Percentiles rank a stretch among this genome's conserved stretches.
Evolutionary conservation across 805 yeast genomes (phyloP).

Genomic region (Yarrowia osloensis): DNA sequence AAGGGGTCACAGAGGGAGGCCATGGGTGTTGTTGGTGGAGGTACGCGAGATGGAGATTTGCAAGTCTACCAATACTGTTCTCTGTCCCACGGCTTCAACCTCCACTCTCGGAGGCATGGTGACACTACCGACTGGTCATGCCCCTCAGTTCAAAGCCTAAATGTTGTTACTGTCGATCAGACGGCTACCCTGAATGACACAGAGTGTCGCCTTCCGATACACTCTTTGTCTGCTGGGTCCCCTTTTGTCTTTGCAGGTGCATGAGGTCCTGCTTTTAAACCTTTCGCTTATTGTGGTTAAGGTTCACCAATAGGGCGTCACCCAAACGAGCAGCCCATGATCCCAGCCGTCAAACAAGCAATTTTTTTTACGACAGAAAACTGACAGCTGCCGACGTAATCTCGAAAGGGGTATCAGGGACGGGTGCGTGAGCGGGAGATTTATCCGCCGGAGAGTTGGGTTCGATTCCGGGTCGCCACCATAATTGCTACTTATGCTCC

Average conservation of each 20-base stretch:
- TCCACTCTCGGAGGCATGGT: too few relatives aligned
- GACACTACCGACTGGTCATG: too few relatives aligned
- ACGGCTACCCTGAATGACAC: conserved; percentile 17
- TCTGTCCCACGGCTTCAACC: too few relatives aligned
- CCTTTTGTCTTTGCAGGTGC: not conserved
- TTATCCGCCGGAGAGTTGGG: too few relatives aligned
- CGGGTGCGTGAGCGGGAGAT: too few relatives aligned
- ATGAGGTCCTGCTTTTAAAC: not conserved
- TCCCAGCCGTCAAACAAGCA: not conserved
- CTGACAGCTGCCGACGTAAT: not conserved
- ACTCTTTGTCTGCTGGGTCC: not conserved
- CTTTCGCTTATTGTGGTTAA: not conserved
- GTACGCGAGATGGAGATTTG: not conserved
- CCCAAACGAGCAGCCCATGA: not conserved
- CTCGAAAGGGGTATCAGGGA: not conserved
- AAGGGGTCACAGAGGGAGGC: too few relatives aligned
- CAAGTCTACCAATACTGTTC: too few relatives aligned
- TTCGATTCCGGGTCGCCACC: too few relatives aligned
- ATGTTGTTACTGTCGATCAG: not conserved
- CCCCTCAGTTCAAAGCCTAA: not conserved
- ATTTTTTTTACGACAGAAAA: not conserved
- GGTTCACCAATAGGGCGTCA: not conserved
- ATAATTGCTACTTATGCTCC: too few relatives aligned
- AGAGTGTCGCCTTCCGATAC: not conserved
- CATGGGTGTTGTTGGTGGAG: too few relatives aligned